phyloP scores from a whole-genome alignment of 1,139 yeast species.

The Maudiozyma humilis region DNA sequence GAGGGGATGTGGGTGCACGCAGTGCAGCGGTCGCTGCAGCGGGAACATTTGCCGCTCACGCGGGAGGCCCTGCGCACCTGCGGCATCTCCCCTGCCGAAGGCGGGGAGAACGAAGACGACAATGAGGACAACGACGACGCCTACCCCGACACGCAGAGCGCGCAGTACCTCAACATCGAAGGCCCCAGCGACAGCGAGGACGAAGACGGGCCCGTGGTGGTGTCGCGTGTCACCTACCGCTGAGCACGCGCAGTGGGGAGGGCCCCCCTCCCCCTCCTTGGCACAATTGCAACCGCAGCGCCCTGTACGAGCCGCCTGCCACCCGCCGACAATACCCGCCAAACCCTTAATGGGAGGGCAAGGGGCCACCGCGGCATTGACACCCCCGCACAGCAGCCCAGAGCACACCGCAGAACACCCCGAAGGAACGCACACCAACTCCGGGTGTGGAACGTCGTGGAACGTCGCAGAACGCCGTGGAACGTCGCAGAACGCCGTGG shows the following conservation, averaged over 20 bases:
- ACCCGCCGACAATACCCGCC: no score
- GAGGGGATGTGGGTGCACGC: constrained; percentile 15
- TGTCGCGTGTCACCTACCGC: constrained; percentile 15
- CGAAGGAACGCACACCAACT: no score
- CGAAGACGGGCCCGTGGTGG: constrained; percentile 21
- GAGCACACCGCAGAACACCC: no score
- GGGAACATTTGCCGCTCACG: constrained; percentile 7
- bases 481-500: no score
- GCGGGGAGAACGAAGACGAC: neutral
- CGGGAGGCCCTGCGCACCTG: neutral
- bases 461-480: no score
- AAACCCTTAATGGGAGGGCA: no score
- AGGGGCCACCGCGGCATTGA: no score
- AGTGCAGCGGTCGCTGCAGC: constrained; percentile 12
- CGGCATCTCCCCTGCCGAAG: neutral
- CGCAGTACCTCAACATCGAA: neutral
- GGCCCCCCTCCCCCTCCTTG: neutral
- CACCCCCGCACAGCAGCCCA: no score
- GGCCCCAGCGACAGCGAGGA: constrained; percentile 7
- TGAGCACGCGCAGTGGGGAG: neutral
- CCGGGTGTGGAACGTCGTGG: no score
- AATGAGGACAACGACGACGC: constrained; percentile 1
- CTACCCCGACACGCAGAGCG: neutral
- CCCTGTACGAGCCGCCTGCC: no score
- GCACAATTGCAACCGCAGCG: no score